Base-by-base conservation (phyloP, 108 stramenopile species). In the Skeletonema costatum region DNA sequence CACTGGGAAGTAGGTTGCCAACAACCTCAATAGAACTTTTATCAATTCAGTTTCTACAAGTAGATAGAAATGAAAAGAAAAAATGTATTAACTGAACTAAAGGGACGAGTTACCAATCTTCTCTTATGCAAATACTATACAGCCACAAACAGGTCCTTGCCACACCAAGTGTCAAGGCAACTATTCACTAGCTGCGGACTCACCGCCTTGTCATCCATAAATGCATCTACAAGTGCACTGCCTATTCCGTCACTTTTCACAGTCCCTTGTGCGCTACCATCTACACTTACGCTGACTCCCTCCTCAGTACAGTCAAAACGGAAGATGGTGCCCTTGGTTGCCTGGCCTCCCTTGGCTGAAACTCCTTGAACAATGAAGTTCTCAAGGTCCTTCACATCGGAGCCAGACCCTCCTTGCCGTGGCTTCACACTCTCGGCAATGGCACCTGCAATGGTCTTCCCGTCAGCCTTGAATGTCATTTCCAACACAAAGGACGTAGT, bases 141-240 rank as follows among this genome's bases (percentile, higher is more conserved):
- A 12, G 17, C 50, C 50, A 19, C 50, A 17, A 19, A 19, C 5
- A 51, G 50, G 4, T 51, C 75, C 48, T 60, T 76, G 16, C 68
- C 68, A 44, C 74, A 75, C 75, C 80, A 80, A 6, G 74, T 75
- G 17, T 70, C 80, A 50, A 80, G 35, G 17, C 80, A 80, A 29
- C 66, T 80, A 16, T 80, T 68, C 13, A 70, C 62, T 60, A 80
- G 63, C 62, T 39, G 44, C 8, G 80, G 80, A 35, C 75, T 70
- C 7, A 80, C 74, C 36, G 79, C 67, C 46, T 80, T 76, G 36
- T 80, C 80, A 71, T 80, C 80, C 68, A 70, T 68, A 50, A 76
- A 80, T 21, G 75, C 69, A 59, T 80, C 74, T 0, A 75, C 68
- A 48, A 80, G 76, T 12, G 71, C 56, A 53, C 61, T 75, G 1